phyloP scores from a whole-genome alignment of 2,329 filamentous ascomycete genomes.

The Tolypocladium sp. region DNA sequence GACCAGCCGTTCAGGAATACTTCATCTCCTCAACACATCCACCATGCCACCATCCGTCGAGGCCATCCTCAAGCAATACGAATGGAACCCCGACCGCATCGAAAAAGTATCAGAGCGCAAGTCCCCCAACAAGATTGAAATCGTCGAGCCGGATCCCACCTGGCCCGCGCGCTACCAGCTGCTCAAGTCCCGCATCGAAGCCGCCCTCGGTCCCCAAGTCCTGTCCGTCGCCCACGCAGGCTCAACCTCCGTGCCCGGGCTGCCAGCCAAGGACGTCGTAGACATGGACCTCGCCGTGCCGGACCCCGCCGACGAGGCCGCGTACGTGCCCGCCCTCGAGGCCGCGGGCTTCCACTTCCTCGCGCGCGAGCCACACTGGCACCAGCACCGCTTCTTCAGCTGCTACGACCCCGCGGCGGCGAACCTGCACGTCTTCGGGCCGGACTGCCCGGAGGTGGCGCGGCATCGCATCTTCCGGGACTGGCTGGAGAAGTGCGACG shows the following conservation, averaged over 20 bases:
- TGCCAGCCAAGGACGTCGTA: conserved; percentile 42
- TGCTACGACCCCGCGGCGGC: conserved; percentile 21
- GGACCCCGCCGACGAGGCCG: conserved; percentile 27
- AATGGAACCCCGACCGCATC: conserved; percentile 10
- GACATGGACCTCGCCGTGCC: conserved; percentile 40
- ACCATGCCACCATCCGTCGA: conserved; percentile 13
- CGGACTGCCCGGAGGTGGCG: conserved; percentile 27
- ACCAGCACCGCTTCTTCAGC: conserved; percentile 38
- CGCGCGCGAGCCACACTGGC: conserved; percentile 34
- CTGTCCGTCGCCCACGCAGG: conserved; percentile 35
- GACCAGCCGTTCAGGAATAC: too few relatives aligned
- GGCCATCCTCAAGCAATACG: conserved; percentile 16
- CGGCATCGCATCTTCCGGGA: conserved; percentile 33
- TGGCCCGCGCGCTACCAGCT: conserved; percentile 25
- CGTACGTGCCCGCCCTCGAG: conserved; percentile 34
- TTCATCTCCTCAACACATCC: neutral
- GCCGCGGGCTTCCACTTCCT: conserved; percentile 35
- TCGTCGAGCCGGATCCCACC: conserved; percentile 24
- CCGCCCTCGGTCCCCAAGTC: conserved; percentile 24
- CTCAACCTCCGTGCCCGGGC: conserved; percentile 38
- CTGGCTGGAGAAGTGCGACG: conserved; percentile 24
- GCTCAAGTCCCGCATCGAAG: conserved; percentile 21
- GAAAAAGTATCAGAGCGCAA: conserved; percentile 17
- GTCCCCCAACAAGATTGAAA: conserved; percentile 12
- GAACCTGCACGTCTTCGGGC: conserved; percentile 41